phyloP scores from a whole-genome alignment of 202 grass and related monocot species.

The Schoenoplectus tabernaemontani region DNA sequence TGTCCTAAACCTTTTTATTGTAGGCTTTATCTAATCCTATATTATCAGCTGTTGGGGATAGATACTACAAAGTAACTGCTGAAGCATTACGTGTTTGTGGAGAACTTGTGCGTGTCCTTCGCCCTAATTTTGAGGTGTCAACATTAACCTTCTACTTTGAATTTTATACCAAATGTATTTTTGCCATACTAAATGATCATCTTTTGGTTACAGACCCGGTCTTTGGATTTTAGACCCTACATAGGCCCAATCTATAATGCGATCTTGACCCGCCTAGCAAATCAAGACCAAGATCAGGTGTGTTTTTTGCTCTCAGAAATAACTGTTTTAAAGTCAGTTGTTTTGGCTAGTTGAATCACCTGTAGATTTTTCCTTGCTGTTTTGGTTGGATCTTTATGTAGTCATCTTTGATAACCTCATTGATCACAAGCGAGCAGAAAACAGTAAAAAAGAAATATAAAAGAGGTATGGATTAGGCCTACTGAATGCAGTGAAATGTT shows the following conservation, averaged over 20 bases:
- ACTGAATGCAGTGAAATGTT: background rate
- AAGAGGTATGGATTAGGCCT: background rate
- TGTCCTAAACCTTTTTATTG: conserved; percentile 23
- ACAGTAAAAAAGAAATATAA: background rate
- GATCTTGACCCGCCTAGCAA: conserved; percentile 87
- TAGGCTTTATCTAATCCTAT: conserved; percentile 89
- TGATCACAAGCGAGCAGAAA: background rate
- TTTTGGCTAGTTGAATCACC: background rate
- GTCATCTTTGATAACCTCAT: background rate
- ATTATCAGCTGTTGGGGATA: conserved; percentile 89
- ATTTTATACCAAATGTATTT: background rate
- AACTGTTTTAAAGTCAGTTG: background rate
- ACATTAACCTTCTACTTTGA: background rate
- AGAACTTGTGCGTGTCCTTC: conserved; percentile 83
- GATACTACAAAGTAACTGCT: conserved; percentile 99
- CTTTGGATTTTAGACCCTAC: conserved; percentile 69
- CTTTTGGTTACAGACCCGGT: conserved; percentile 36
- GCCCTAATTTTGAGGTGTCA: conserved; percentile 67
- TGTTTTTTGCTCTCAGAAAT: background rate
- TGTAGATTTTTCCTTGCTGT: background rate
- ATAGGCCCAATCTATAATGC: conserved; percentile 76
- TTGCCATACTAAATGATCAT: background rate
- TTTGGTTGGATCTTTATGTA: background rate
- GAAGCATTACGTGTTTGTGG: conserved; percentile 95
- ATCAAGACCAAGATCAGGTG: conserved; percentile 99